A percentile compares a stretch with the other conserved stretches of the same genome.
Conservation (phyloP, 2,329 filamentous ascomycete genomes). For the Alternaria metachromatica region DNA sequence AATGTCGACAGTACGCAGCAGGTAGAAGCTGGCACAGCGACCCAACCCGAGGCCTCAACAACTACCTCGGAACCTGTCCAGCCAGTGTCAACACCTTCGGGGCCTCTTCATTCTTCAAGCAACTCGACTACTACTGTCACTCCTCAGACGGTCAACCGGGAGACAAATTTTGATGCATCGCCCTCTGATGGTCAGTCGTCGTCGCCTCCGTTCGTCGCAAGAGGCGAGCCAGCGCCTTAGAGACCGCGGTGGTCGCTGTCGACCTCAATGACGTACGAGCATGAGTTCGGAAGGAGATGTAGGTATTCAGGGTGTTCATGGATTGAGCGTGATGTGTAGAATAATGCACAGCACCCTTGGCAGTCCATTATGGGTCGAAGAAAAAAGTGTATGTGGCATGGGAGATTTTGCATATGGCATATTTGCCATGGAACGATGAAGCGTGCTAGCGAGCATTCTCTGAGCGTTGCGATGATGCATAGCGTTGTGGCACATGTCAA, state of each 20-base stretch:
- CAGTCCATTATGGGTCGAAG: not conserved
- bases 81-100: not conserved
- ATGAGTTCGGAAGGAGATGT: not conserved
- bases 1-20: not conserved
- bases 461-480: not conserved
- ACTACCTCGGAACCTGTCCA: not conserved
- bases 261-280: not conserved
- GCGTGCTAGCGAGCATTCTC: not conserved
- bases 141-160: slow-evolving; percentile 1
- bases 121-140: slow-evolving; percentile 13
- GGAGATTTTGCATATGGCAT: not conserved
- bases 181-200: not conserved
- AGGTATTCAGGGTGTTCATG: not conserved
- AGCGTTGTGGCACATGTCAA: not conserved
- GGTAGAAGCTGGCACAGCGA: not conserved
- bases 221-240: not conserved
- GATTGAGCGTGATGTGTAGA: not conserved
- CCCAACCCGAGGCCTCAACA: not conserved
- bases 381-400: not conserved
- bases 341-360: not conserved
- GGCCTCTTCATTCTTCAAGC: slow-evolving; percentile 9
- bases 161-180: not conserved
- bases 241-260: not conserved
- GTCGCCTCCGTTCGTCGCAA: not conserved
- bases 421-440: not conserved